Evolutionary conservation across 176 grass and related monocot species (phyloP).

Genomic region (Canna indica): DNA sequence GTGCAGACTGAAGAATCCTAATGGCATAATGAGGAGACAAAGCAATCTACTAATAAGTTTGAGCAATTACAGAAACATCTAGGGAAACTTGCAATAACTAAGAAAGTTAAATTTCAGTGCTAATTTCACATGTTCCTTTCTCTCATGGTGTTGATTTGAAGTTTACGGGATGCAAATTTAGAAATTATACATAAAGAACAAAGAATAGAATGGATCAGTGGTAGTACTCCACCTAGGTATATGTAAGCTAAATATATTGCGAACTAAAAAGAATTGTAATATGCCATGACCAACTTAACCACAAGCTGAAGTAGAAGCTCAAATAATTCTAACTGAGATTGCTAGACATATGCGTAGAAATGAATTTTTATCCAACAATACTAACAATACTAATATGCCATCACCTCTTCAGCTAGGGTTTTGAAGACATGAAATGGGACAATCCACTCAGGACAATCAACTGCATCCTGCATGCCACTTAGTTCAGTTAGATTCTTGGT

Average conservation of each 20-base stretch:
- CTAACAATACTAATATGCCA: not conserved
- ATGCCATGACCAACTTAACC: not conserved
- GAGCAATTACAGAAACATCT: no score
- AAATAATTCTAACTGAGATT: not conserved
- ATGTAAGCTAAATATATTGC: not conserved
- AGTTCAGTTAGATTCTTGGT: not conserved
- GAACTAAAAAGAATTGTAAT: not conserved
- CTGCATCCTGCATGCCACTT: slow-evolving; percentile 49
- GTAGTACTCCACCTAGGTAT: not conserved
- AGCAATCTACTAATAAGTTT: no score
- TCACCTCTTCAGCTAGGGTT: slow-evolving; percentile 84
- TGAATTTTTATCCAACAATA: not conserved
- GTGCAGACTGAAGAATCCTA: not conserved
- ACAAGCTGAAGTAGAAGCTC: not conserved
- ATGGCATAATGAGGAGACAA: no score
- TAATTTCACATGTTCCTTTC: no score
- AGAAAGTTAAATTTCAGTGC: no score
- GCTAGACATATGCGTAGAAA: not conserved
- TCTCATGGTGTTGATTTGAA: no score
- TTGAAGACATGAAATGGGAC: slow-evolving; percentile 94
- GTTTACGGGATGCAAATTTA: no score
- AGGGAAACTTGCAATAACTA: no score
- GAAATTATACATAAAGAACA: not conserved
- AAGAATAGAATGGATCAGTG: not conserved
- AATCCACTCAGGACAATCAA: slow-evolving; percentile 98